A percentile compares a stretch with the other conserved stretches of the same genome.
phyloP scores from a whole-genome alignment of 1,284 basidiomycete genomes.

The Rhodotorula sp. region DNA sequence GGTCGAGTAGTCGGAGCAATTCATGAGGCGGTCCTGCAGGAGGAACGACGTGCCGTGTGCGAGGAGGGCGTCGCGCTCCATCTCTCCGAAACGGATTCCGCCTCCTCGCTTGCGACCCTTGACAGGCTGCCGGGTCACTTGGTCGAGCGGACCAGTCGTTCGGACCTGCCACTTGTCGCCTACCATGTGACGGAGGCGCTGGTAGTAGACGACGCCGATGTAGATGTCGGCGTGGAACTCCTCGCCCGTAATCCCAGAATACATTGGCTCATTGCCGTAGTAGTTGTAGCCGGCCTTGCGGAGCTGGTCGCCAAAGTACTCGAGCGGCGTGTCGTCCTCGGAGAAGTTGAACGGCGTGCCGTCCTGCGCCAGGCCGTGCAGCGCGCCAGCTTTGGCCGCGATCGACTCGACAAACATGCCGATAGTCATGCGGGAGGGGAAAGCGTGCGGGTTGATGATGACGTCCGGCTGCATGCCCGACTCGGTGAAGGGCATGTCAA shows the following conservation, averaged over 20 bases:
- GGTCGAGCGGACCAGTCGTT: constrained; percentile 95
- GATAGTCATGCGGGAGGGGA: constrained; percentile 99
- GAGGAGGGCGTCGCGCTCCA: constrained; percentile 98
- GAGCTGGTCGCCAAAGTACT: constrained; percentile 96
- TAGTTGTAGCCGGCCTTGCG: constrained; percentile 95
- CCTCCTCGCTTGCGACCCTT: constrained; percentile 98
- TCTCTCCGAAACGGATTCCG: constrained; percentile 99
- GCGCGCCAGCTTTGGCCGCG: constrained; percentile 96
- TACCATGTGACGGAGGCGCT: constrained; percentile 98
- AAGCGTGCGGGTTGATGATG: constrained; percentile 99
- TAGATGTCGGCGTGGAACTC: constrained; percentile 99
- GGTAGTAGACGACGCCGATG: constrained; percentile 97
- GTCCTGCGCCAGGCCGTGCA: constrained; percentile 98
- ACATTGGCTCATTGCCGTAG: constrained; percentile 99
- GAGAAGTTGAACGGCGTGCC: constrained; percentile 97
- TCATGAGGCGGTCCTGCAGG: constrained; percentile 97
- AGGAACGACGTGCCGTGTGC: constrained; percentile 98
- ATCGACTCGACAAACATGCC: constrained; percentile 99
- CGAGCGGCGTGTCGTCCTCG: constrained; percentile 91
- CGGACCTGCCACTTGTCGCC: constrained; percentile 99
- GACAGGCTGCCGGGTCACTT: constrained; percentile 92
- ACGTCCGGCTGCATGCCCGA: constrained; percentile 99
- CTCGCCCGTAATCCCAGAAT: constrained; percentile 97
- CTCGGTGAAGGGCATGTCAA: constrained; percentile 99
- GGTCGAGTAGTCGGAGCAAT: constrained; percentile 98